Evolutionary conservation across 2,329 filamentous ascomycete species (phyloP).

Genomic region (Dothiorella sarmentorum): DNA sequence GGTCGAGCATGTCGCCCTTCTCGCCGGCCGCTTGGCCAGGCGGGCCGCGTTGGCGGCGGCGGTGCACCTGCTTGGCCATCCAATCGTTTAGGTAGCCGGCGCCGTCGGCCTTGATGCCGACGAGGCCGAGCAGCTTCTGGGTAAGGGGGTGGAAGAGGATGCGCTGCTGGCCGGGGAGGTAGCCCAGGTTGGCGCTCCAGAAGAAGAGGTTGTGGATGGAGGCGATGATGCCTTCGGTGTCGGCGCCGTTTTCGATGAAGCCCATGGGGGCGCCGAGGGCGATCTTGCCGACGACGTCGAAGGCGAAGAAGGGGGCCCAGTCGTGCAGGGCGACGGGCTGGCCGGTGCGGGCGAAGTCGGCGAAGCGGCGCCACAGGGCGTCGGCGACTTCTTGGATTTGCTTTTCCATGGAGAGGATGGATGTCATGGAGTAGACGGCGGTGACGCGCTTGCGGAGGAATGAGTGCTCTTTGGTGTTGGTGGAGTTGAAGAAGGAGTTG

Average conservation of each 20-base stretch:
- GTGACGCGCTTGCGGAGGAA: conserved; percentile 1
- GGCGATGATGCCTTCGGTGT: background rate
- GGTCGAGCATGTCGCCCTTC: background rate
- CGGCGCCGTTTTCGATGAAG: background rate
- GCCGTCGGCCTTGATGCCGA: background rate
- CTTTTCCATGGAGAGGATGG: background rate
- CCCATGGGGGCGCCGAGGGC: background rate
- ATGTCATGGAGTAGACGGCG: background rate
- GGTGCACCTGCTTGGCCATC: background rate
- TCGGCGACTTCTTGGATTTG: background rate
- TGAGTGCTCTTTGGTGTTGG: background rate
- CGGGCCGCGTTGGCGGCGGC: background rate
- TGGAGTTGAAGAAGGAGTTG: background rate
- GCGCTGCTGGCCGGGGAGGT: background rate
- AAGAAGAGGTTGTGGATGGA: background rate
- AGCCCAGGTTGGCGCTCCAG: background rate
- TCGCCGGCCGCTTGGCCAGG: background rate
- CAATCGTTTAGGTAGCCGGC: background rate
- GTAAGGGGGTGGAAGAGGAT: background rate
- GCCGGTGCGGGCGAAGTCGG: conserved; percentile 53
- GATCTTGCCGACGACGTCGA: background rate
- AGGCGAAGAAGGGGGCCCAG: background rate
- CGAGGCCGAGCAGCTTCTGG: background rate
- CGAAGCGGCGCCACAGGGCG: conserved; percentile 30
- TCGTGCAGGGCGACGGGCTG: conserved; percentile 45